Base-by-base conservation (phyloP, 176 grass and related monocot species). In the Aegilops sharonensis region DNA sequence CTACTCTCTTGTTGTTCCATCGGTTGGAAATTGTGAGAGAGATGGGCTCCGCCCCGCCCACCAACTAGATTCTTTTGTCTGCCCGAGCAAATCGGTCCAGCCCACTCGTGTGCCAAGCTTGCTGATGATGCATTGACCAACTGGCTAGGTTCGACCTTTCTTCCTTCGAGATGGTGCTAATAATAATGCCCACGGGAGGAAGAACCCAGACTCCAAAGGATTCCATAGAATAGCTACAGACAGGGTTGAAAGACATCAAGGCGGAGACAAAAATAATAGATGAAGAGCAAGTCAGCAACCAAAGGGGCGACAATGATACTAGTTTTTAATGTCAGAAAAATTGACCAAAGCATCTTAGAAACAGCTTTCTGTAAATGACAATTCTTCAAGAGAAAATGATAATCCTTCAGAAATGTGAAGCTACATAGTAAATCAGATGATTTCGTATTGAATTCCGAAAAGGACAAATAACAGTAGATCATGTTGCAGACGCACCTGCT, bases 401-500 rank as follows among this genome's bases (percentile, higher is more conserved):
- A 3, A 21, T 13, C 37, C 45, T 11, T 9, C 3, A 0, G 10
- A 35, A 21, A 25, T 25, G 17, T 70, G 0, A 83, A 50, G 59
- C n/a, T 90, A 48, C 64, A 78, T 25, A 56, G 84, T 27, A 45
- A 71, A 24, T 80, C 52, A 27, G 84, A 87, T 56, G 62, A 27
- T 5, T 83, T 84, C 6, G 12, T 75, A 6, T 7, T 11, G 43
- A 10, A 52, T 18, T 52, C 3, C 14, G 20, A 21, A 65, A 36
- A 24, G 79, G 31, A 1, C n/a, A 54, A 2, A 60, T 36, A 25
- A 79, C 65, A 52, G 0, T 57, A 23, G 36, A 80, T 4, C 80
- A 60, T 72, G 75, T 67, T 5, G 73, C 73, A 11, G 72, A 84
- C 12, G 39, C 52, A 52, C 35, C 21, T 89, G 24, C 39, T 27